Base-by-base conservation (phyloP, 208 protist species). In the Sergeia podlipaevii region DNA sequence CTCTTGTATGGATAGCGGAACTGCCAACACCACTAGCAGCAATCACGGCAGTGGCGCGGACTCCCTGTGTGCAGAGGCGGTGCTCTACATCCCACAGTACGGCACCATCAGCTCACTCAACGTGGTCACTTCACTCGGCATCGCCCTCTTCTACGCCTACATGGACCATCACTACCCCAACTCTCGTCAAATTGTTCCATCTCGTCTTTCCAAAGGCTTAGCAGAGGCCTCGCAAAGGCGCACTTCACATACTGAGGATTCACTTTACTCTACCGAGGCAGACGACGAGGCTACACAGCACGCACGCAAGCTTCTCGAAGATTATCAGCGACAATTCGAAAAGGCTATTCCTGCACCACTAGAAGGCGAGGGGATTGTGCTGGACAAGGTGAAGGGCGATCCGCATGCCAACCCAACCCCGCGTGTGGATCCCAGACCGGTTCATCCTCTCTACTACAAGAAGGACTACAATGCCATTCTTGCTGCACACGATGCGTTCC, bases 51-150 rank as follows among this genome's bases (percentile, higher is more conserved):
- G 38, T 41, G 17, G 39, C 5, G 39, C 39, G 2, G 10, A 38
- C 34, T 11, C 15, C 2, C 49, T 58, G 36, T 11, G 7, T 2
- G 58, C 58, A 1, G 49, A 74, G 10, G 13, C 13, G 6, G 83
- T 96, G 23, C 28, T 95, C 8, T 96, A 92, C 54, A 54, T 96
- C 26, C 89, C 89, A 13, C 89, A 96, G 64, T 92, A 89, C 58
- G 89, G 89, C 57, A 93, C 85, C 10, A 96, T 89, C 32, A 93
- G 84, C 59, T 96, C 89, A 2, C 69, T 96, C 29, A 96, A 96
- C 51, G 85, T 92, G 0, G 89, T 93, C 33, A 89, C 85, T 7
- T 87, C 83, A 0, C 60, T 91, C n/a, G 89, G 85, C 6, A 88
- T 96, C 42, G 79, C 74, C 0, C 60, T 93, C 2, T 95, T 95